These are phyloP conservation scores for Pulveroboletus sp. DNA, from an alignment of 1,284 basidiomycete genomes.

Conservation along the genomic window DNA sequence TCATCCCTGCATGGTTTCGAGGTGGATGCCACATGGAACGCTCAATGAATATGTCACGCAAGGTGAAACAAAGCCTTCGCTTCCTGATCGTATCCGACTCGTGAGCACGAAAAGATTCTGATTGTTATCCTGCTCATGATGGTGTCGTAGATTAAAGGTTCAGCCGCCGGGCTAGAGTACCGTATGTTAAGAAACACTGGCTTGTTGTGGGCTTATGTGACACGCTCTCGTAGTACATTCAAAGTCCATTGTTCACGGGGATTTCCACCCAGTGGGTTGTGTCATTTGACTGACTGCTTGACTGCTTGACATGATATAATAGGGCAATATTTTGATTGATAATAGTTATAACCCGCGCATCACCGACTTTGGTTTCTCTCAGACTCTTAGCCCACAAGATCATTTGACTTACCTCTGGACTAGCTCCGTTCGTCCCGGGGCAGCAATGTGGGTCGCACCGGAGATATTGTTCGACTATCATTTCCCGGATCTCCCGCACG, in stretches of 20 bases:
- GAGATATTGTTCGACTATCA: neutral
- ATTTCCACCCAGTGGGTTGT: conserved; percentile 7
- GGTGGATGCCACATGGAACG: conserved; percentile 16
- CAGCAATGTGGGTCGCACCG: neutral
- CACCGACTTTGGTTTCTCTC: conserved; percentile 14
- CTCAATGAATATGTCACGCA: neutral
- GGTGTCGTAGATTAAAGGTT: conserved; percentile 1
- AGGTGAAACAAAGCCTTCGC: neutral
- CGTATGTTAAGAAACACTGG: neutral
- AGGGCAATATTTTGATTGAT: conserved; percentile 16
- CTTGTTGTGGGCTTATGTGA: neutral
- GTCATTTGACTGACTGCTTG: neutral
- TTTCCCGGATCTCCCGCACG: neutral
- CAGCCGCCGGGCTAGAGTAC: conserved; percentile 3
- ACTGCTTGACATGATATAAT: neutral
- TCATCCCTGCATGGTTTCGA: conserved; percentile 9
- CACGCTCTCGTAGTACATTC: conserved; percentile 7
- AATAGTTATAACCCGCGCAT: conserved; percentile 1
- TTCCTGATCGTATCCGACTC: neutral
- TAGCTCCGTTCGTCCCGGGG: neutral
- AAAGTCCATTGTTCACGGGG: conserved; percentile 1
- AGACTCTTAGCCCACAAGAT: neutral
- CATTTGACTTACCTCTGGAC: conserved; percentile 7
- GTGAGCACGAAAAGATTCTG: neutral
- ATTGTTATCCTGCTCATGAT: neutral